phyloP scores from a whole-genome alignment of 768 basidiomycete species.

The Mycena capillaripes region DNA sequence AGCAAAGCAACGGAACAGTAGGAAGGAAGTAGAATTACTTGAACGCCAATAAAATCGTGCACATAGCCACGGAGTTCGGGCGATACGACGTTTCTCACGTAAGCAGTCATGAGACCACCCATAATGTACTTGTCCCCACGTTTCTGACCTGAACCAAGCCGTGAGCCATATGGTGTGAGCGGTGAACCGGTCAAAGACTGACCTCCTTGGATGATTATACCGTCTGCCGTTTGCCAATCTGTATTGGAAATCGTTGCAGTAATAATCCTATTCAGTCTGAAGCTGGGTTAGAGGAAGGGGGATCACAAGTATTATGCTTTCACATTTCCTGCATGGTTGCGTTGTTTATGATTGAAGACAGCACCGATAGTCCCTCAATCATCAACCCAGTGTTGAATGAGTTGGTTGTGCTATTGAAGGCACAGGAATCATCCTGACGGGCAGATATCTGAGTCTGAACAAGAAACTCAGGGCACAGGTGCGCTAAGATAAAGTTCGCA shows the following conservation, averaged over 20 bases:
- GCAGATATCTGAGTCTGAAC: slow-evolving; percentile 2
- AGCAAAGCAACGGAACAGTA: no score
- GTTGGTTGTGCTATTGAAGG: not conserved
- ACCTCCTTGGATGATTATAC: slow-evolving; percentile 13
- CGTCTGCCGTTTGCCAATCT: not conserved
- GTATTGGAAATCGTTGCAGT: not conserved
- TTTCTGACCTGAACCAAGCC: not conserved
- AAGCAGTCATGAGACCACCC: slow-evolving; percentile 2
- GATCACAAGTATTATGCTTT: not conserved
- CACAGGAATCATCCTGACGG: not conserved
- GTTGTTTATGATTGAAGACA: slow-evolving; percentile 10
- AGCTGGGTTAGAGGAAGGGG: no score
- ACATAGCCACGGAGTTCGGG: not conserved
- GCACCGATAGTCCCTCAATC: slow-evolving; percentile 20
- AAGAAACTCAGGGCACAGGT: not conserved
- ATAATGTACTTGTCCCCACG: not conserved
- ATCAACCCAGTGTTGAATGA: slow-evolving; percentile 21
- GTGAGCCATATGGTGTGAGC: no score
- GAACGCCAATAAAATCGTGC: not conserved
- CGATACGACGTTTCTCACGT: not conserved
- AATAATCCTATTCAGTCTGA: slow-evolving; percentile 1
- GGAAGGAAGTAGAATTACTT: not conserved
- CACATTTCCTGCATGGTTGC: not conserved
- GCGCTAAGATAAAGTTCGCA: not conserved
- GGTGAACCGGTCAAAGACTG: no score